phyloP scores from a whole-genome alignment of 2,329 filamentous ascomycete species.

The Colletotrichum somersetense region DNA sequence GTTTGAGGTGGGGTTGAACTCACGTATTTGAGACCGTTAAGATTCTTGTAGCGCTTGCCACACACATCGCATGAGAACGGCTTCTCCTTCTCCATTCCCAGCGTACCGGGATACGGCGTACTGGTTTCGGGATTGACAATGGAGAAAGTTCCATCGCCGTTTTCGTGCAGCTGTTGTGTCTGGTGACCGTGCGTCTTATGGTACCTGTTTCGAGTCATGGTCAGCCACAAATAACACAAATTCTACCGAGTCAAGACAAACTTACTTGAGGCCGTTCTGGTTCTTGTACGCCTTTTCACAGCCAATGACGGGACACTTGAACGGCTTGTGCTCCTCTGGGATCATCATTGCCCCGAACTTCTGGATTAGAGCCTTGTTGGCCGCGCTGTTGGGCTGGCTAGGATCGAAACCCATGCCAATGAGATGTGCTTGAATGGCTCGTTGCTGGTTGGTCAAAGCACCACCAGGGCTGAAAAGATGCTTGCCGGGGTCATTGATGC shows the following conservation, averaged over 20 bases:
- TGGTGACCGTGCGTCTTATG: constrained; percentile 91
- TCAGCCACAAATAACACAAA: constrained; percentile 25
- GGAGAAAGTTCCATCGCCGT: constrained; percentile 95
- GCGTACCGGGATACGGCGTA: constrained; percentile 91
- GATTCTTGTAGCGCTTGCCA: constrained; percentile 98
- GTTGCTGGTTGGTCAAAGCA: constrained; percentile 72
- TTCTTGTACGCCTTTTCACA: constrained; percentile 99
- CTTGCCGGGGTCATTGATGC: constrained; percentile 95
- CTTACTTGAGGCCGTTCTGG: constrained; percentile 96
- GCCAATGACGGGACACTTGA: constrained; percentile 96
- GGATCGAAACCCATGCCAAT: constrained; percentile 81
- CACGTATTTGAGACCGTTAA: constrained; percentile 97
- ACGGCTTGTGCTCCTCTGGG: constrained; percentile 95
- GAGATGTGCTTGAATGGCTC: constrained; percentile 75
- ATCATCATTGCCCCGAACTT: constrained; percentile 72
- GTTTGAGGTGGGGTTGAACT: constrained; percentile 49
- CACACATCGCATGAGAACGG: constrained; percentile 97
- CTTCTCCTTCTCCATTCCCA: constrained; percentile 99
- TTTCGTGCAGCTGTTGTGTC: constrained; percentile 96
- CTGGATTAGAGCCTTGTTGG: constrained; percentile 71
- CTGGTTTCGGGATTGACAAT: constrained; percentile 98
- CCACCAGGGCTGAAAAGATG: constrained; percentile 89
- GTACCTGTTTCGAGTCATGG: constrained; percentile 60
- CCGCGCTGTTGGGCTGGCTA: constrained; percentile 82
- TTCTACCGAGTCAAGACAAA: constrained; percentile 41